Evolutionary conservation across 1,284 basidiomycete genomes (phyloP), one percentile per base, ranked within the genome.

Genomic region (Wallemia ichthyophaga): DNA sequence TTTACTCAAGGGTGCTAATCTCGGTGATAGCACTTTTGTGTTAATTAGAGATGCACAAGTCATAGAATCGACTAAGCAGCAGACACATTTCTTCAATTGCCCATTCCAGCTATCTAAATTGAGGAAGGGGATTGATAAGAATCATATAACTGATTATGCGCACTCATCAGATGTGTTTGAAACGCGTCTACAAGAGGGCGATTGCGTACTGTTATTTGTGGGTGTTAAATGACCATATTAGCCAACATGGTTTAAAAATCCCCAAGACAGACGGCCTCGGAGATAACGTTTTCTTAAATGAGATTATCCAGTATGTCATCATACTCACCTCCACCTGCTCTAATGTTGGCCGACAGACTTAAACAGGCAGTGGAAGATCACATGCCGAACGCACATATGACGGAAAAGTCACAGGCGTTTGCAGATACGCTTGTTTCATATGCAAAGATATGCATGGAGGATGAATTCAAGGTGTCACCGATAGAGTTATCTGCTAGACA

Each of bases 211-310:
- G 1, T 19, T 59, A 11, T 59, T 65, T 31, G 59, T 59, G 25
- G 27, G 59, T 23, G 2, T 25, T 2, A 27, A 19, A 24, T 11
- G 33, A 28, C 7, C 25, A 17, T 19, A 2, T 27, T 56, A 13
- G 55, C 55, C 55, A 56, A 11, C 55, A n/a, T n/a, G n/a, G n/a
- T n/a, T n/a, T 56, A 24, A 56, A 11, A 27, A 5, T 25, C 15
- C 7, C 24, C 1, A 25, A 71, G 65, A 76, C 75, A n/a, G 76
- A 77, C 64, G 76, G 76, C 0, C 66, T 75, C 53, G 70, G 69
- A 53, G 76, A 77, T 64, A 77, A 77, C 64, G 69, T 75, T 54
- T 71, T 71, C 37, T 62, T 66, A 3, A 61, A 66, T 27, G 70
- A 73, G 61, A 63, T 71, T n/a, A 64, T 69, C 5, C 25, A 56